Base-by-base conservation (phyloP, 768 basidiomycete genomes). In the Roridomyces roridus region DNA sequence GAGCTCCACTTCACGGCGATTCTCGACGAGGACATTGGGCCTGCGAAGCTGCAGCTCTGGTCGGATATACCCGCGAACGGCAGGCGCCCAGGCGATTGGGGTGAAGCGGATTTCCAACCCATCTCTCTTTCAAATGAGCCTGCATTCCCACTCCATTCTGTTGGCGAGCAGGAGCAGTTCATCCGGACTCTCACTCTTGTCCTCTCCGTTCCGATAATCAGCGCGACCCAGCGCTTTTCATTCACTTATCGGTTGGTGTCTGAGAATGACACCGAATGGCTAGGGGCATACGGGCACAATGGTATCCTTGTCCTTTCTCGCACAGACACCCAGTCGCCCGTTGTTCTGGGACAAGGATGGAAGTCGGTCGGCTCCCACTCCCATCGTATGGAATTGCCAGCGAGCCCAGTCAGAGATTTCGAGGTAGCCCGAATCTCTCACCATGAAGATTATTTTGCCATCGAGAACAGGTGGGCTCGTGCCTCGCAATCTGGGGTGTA, bases 181-280 rank as follows among this genome's bases (percentile, higher is more conserved):
- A 15, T 29, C 41, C 51, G 23, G 29, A 59, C 39, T 10, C 59
- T 66, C 29, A 53, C 44, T 41, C 42, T 63, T 34, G 46, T 10
- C 21, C 35, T 60, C 31, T 42, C 55, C 42, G 39, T 60, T 14
- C 46, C 51, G 17, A 4, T 28, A 23, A 37, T 41, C 21, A 20
- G 8, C 14, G 12, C 37, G 41, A 34, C 28, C 14, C 52, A 54
- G n/a, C 48, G 47, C 10, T 79, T 73, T 58, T 73, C 73, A 17
- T 81, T 77, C 66, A 85, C 83, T 0, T 85, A 83, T 65, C 77
- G 84, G 35, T 49, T 85, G 18, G 51, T 75, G 3, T 67, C 80
- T 15, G 68, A 67, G 17, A 81, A 81, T 26, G 65, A 74, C 46
- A 68, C 77, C 39, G 67, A 67, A 47, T 84, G 83, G 83, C 70